phyloP scores from a whole-genome alignment of 2,329 filamentous ascomycete genomes.

The Pseudocercospora eumusae region DNA sequence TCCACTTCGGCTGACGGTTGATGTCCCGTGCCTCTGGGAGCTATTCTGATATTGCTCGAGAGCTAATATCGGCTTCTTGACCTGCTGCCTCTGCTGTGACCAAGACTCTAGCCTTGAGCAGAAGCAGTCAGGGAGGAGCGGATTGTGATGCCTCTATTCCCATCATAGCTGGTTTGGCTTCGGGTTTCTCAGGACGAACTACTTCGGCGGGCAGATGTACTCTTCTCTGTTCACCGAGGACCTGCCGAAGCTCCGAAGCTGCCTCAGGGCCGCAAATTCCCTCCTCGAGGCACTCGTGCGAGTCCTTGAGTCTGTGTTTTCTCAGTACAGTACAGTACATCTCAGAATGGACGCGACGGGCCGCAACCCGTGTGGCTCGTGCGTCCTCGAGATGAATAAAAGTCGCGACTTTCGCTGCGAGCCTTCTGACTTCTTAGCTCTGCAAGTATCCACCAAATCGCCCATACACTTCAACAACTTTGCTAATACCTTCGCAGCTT shows the following conservation, averaged over 20 bases:
- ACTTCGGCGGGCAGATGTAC: too few relatives aligned
- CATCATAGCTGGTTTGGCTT: not conserved
- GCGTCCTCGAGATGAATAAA: too few relatives aligned
- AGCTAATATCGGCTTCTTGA: not conserved
- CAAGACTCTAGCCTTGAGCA: too few relatives aligned
- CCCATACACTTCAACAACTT: not conserved
- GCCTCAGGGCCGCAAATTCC: not conserved
- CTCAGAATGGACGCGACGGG: not conserved
- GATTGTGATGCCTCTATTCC: not conserved
- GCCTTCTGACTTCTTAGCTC: too few relatives aligned
- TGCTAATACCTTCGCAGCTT: too few relatives aligned
- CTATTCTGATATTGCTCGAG: not conserved
- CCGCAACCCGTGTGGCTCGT: too few relatives aligned
- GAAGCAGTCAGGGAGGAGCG: too few relatives aligned
- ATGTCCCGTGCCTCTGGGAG: not conserved
- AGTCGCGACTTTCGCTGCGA: too few relatives aligned
- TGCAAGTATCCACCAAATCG: too few relatives aligned
- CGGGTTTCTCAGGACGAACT: too few relatives aligned
- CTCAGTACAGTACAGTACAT: not conserved
- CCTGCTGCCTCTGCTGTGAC: too few relatives aligned
- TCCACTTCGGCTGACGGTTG: not conserved
- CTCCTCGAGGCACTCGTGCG: not conserved
- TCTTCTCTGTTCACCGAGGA: not conserved
- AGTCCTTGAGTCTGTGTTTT: too few relatives aligned
- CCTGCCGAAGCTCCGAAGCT: not conserved